phyloP scores from a whole-genome alignment of 345 rosid species.

The Xanthoceras sorbifolium region DNA sequence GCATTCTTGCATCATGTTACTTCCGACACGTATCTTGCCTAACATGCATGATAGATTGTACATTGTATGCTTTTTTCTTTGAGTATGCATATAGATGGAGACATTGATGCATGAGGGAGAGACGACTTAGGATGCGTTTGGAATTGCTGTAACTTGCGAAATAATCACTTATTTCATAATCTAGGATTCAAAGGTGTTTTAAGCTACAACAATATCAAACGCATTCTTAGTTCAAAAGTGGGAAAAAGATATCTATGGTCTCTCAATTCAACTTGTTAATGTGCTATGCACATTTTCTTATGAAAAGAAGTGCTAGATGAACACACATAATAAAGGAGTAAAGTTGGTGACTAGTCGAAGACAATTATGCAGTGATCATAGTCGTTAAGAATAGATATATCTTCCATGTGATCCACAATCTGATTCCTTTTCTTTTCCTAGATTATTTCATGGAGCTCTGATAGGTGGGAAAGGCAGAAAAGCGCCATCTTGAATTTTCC shows the following conservation, averaged over 20 bases:
- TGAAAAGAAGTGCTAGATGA: neutral
- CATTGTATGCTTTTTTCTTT: too few species aligned
- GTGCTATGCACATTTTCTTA: too few species aligned
- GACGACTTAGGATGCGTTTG: too few species aligned
- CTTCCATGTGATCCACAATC: neutral
- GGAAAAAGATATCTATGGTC: too few species aligned
- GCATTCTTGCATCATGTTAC: neutral
- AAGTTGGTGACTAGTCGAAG: neutral
- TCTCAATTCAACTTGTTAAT: too few species aligned
- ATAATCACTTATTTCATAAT: too few species aligned
- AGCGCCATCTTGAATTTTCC: conserved; percentile 35
- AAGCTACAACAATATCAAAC: too few species aligned
- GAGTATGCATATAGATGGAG: neutral
- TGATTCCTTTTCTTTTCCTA: conserved; percentile 12
- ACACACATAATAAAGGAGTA: neutral
- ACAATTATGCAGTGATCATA: neutral
- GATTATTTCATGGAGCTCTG: conserved; percentile 45
- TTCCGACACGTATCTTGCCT: neutral
- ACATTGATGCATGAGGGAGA: too few species aligned
- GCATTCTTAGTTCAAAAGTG: too few species aligned
- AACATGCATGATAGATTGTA: neutral
- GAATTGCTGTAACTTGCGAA: too few species aligned
- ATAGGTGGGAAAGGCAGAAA: conserved; percentile 46
- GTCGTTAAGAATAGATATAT: neutral
- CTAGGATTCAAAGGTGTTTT: too few species aligned